These are phyloP conservation scores for Aspergillus novoparasiticus DNA, from an alignment of 2,329 filamentous ascomycete species.

Conservation along the genomic window DNA sequence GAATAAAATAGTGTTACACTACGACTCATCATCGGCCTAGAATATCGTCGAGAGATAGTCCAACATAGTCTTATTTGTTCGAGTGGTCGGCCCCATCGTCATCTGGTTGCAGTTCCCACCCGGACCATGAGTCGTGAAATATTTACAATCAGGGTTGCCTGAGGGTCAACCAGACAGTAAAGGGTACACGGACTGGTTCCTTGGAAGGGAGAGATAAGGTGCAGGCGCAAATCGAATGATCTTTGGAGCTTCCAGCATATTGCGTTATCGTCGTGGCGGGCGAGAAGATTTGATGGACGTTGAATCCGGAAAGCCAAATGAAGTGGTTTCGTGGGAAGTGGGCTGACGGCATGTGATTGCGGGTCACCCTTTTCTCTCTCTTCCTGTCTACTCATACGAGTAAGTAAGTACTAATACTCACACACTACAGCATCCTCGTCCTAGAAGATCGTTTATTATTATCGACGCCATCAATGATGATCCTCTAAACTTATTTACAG, in stretches of 20 bases:
- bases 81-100: conserved; percentile 8
- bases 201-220: no score
- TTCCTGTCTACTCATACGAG: no score
- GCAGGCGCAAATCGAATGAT: neutral
- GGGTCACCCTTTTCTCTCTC: conserved; percentile 23
- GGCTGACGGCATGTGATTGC: conserved; percentile 35
- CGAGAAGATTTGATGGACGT: conserved; percentile 3
- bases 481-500: neutral
- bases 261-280: neutral
- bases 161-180: no score
- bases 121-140: no score
- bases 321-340: neutral
- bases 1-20: neutral
- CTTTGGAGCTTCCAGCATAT: neutral
- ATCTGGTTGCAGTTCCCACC: no score
- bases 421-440: neutral
- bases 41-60: neutral
- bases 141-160: no score
- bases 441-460: neutral
- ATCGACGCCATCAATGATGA: neutral
- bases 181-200: no score
- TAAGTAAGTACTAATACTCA: no score
- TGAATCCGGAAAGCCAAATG: conserved; percentile 6
- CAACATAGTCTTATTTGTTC: neutral
- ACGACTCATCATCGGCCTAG: conserved; percentile 9